Evolutionary conservation across 805 yeast species (phyloP), one percentile per base, ranked within the genome.

Genomic region (Zygosaccharomyces lentus): DNA sequence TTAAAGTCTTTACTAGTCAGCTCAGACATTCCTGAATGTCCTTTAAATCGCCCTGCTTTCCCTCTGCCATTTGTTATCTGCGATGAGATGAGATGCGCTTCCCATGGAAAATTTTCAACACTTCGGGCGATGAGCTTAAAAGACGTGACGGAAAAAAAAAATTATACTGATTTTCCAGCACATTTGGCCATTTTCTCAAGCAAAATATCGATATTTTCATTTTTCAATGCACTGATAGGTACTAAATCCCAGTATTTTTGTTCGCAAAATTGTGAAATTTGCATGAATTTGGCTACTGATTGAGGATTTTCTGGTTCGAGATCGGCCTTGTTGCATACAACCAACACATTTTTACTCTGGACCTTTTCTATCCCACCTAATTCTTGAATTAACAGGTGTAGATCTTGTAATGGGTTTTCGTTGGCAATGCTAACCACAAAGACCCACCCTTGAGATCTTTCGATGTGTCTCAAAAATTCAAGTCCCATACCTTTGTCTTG

Each of bases 281-380:
- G 48, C 2, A 37, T 36, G 54, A 69, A 91, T 37, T 73, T 77
- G 3, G 68, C 71, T 32, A 74, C 70, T 2, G 84, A 67, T 2
- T 68, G 76, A 35, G 48, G 45, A n/a, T 56, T 53, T 4, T 52
- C 47, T 17, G 39, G 26, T 13, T 75, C 77, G 16, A 87, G 57
- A 62, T 93, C 99, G 1, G 96, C 98, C 65, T 93, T 93, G n/a
- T 96, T 90, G 12, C 91, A 96, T 8, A 90, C 86, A 13, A 93
- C 78, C 46, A 93, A 69, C 1, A 84, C 75, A 34, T 72, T 75
- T 58, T 89, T 89, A 29, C 66, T 68, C n/a, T 64, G 55, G 62
- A 86, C 65, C 42, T 91, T 73, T 37, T 75, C 69, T 1, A 72
- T 62, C 0, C 95, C 96, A 8, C 67, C 67, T 52, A 93, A 74